A percentile compares a stretch with the other conserved stretches of the same genome.
Evolutionary conservation across 768 basidiomycete species (phyloP).

Genomic region (Suillus subalutaceus): DNA sequence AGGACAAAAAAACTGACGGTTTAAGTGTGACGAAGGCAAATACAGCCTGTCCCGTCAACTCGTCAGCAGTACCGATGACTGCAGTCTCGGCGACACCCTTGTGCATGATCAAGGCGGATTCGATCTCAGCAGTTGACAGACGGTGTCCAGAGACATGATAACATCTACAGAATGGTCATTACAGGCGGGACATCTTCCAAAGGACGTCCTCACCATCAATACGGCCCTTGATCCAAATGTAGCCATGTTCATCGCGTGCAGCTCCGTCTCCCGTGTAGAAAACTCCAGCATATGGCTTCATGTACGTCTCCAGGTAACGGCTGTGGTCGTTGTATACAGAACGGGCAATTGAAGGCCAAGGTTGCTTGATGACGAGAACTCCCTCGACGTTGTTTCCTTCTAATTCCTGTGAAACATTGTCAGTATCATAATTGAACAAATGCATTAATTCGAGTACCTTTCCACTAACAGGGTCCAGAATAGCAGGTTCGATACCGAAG

Average conservation of each 20-base stretch:
- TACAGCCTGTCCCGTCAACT: conserved; percentile 93
- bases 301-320: conserved; percentile 78
- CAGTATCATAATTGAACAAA: not conserved
- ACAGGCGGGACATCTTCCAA: conserved; percentile 10
- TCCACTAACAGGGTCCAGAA: conserved; percentile 85
- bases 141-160: conserved; percentile 97
- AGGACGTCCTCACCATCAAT: conserved; percentile 71
- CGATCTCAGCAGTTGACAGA: conserved; percentile 96
- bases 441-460: conserved; percentile 39
- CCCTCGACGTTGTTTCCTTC: conserved; percentile 87
- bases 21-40: conserved; percentile 93
- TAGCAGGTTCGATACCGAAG: conserved; percentile 90
- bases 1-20: conserved; percentile 58
- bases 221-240: conserved; percentile 98
- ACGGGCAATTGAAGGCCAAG: conserved; percentile 96
- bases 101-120: conserved; percentile 94
- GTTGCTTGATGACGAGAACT: conserved; percentile 80
- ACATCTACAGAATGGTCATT: conserved; percentile 58
- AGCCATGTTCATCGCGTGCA: conserved; percentile 90
- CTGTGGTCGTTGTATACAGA: conserved; percentile 93
- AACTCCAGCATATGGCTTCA: conserved; percentile 85
- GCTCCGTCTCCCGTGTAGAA: conserved; percentile 99
- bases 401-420: conserved; percentile 48
- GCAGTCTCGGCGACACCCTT: conserved; percentile 96
- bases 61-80: conserved; percentile 85